A percentile compares a stretch with the other conserved stretches of the same genome.
These are phyloP conservation scores for Stemphylium lycopersici DNA, from an alignment of 2,329 filamentous ascomycete species.

Conservation along the genomic window DNA sequence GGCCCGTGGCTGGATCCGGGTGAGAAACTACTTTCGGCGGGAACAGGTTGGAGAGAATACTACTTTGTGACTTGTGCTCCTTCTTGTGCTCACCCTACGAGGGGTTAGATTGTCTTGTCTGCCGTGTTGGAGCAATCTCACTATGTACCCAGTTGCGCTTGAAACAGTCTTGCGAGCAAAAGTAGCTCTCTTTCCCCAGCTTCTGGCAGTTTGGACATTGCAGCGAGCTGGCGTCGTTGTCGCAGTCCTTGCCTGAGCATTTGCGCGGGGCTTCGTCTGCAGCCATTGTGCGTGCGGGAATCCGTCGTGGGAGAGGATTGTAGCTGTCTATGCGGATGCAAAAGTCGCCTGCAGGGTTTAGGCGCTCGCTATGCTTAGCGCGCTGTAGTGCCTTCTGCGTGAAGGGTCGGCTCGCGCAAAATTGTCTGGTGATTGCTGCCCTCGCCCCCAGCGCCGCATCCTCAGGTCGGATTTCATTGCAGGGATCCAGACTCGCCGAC, in stretches of 20 bases:
- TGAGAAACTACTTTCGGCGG: constrained; percentile 85
- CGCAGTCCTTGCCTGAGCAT: constrained; percentile 83
- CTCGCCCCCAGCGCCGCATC: constrained; percentile 18
- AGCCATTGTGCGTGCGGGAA: constrained; percentile 34
- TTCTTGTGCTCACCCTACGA: constrained; percentile 79
- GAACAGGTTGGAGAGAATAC: constrained; percentile 73
- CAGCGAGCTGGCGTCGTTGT: constrained; percentile 81
- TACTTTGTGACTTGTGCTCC: constrained; percentile 80
- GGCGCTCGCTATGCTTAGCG: background rate
- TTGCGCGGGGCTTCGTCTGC: constrained; percentile 62
- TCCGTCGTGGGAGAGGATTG: background rate
- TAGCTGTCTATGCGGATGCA: background rate
- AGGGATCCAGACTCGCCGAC: constrained; percentile 23
- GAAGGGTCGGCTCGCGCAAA: constrained; percentile 26
- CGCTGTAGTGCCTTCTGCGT: background rate
- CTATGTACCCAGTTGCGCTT: constrained; percentile 91
- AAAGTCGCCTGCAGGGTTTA: background rate
- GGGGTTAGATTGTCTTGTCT: constrained; percentile 29
- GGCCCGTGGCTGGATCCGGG: constrained; percentile 87
- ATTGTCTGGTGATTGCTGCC: constrained; percentile 13
- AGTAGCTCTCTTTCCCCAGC: constrained; percentile 87
- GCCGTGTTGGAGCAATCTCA: constrained; percentile 18
- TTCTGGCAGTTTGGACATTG: constrained; percentile 97
- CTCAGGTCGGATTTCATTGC: constrained; percentile 16
- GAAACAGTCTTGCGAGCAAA: constrained; percentile 98